Evolutionary conservation across 495 filamentous ascomycete species (phyloP).

Genomic region (Penicillium paradoxum): DNA sequence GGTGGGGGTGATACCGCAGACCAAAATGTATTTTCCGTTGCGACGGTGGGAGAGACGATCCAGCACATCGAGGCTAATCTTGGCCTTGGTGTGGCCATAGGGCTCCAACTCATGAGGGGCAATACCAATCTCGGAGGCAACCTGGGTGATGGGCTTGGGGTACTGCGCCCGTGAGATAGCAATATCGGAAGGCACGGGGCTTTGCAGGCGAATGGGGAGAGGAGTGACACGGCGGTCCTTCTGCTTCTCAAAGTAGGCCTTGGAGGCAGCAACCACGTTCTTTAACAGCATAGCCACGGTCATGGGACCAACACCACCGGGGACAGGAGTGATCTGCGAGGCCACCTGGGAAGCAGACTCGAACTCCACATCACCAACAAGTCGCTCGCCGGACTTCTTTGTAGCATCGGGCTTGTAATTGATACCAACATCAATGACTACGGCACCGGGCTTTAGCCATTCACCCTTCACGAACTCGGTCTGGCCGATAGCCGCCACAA

Average conservation of each 20-base stretch:
- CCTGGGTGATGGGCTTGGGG: slow-evolving; percentile 78
- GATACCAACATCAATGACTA: slow-evolving; percentile 96
- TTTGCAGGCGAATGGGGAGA: slow-evolving; percentile 67
- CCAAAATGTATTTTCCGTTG: slow-evolving; percentile 84
- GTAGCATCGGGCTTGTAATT: slow-evolving; percentile 94
- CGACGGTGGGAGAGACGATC: slow-evolving; percentile 80
- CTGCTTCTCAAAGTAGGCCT: slow-evolving; percentile 73
- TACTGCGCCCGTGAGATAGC: slow-evolving; percentile 83
- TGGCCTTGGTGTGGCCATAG: slow-evolving; percentile 91
- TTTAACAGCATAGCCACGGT: slow-evolving; percentile 94
- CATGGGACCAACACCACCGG: slow-evolving; percentile 96
- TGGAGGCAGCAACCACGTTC: slow-evolving; percentile 84
- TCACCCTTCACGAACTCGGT: slow-evolving; percentile 86
- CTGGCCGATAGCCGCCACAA: slow-evolving; percentile 88
- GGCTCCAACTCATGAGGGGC: slow-evolving; percentile 81
- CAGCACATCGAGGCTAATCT: slow-evolving; percentile 77
- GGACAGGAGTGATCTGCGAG: slow-evolving; percentile 94
- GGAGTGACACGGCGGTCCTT: slow-evolving; percentile 71
- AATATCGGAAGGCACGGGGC: slow-evolving; percentile 88
- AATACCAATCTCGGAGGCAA: slow-evolving; percentile 87
- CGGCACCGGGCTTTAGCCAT: slow-evolving; percentile 87
- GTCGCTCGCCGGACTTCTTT: slow-evolving; percentile 85
- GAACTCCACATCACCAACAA: slow-evolving; percentile 96
- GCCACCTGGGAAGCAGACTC: slow-evolving; percentile 81
- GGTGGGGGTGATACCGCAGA: slow-evolving; percentile 94